phyloP scores from a whole-genome alignment of 345 rosid genomes.

The Eucalyptus erythrocorys region DNA sequence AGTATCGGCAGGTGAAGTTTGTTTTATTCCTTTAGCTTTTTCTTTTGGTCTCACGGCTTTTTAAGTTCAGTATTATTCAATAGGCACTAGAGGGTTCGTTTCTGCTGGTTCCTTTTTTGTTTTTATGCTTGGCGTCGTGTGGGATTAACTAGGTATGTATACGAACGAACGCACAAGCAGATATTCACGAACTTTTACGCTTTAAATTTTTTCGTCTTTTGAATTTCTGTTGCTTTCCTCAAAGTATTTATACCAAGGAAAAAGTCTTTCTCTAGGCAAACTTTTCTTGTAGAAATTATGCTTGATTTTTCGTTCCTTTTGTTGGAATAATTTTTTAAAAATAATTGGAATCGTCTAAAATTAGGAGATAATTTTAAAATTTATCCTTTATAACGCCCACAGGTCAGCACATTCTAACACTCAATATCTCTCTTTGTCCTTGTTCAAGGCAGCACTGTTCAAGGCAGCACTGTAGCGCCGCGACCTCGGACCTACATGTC shows the following conservation, averaged over 20 bases:
- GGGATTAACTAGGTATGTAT: background rate
- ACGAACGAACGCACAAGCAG: background rate
- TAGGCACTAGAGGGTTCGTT: background rate
- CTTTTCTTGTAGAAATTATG: background rate
- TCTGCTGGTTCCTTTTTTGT: background rate
- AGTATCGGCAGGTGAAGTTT: background rate
- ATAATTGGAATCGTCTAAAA: background rate
- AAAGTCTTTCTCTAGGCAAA: background rate
- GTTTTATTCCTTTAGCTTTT: background rate
- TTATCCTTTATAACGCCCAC: background rate
- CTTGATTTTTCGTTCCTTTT: background rate
- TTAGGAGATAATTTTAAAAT: background rate
- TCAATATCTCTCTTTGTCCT: background rate
- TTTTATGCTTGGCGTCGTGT: background rate
- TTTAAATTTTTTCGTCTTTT: background rate
- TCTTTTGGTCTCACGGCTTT: background rate
- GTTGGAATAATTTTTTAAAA: background rate
- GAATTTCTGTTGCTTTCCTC: background rate
- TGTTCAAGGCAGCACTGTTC: background rate
- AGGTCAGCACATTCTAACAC: background rate
- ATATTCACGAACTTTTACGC: background rate
- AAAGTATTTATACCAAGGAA: background rate
- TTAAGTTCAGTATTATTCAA: background rate
- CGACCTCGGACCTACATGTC: background rate
- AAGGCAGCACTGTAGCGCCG: background rate